Percentiles rank a stretch among this genome's conserved stretches.
Conservation (phyloP, 2,329 filamentous ascomycete species). For the Penicillium corylophilum region DNA sequence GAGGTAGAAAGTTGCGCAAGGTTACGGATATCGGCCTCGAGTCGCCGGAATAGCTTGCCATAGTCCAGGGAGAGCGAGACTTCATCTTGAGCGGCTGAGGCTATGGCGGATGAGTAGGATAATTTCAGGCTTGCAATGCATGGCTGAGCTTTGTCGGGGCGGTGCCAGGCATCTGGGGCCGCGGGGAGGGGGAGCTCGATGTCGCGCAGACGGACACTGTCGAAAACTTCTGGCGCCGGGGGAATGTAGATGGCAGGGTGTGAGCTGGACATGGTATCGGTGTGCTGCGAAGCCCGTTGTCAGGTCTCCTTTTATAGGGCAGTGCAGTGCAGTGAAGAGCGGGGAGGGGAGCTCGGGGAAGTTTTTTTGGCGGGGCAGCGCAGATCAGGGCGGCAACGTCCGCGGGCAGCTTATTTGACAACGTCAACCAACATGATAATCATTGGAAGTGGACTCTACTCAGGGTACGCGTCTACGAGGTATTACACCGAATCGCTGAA, state of each 20-base stretch:
- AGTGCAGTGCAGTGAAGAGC: not conserved
- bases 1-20: slow-evolving; percentile 23
- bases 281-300: not conserved
- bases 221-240: slow-evolving; percentile 33
- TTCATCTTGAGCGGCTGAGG: slow-evolving; percentile 45
- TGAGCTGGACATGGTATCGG: not conserved
- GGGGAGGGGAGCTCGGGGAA: slow-evolving; percentile 14
- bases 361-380: slow-evolving; percentile 21
- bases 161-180: slow-evolving; percentile 49
- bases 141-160: slow-evolving; percentile 46
- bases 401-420: not conserved
- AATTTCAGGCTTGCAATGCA: slow-evolving; percentile 45
- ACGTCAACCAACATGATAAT: no score
- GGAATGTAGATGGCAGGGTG: slow-evolving; percentile 29
- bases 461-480: not conserved
- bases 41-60: slow-evolving; percentile 46
- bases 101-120: slow-evolving; percentile 42
- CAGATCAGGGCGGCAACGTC: slow-evolving; percentile 20
- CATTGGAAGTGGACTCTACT: no score
- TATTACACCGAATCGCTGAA: not conserved
- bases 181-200: slow-evolving; percentile 46
- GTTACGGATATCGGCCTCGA: slow-evolving; percentile 36
- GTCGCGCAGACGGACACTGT: slow-evolving; percentile 42
- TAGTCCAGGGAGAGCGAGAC: slow-evolving; percentile 49
- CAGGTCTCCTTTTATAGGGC: not conserved